phyloP scores from a whole-genome alignment of 2,329 filamentous ascomycete genomes.

The Daldinia sp. region DNA sequence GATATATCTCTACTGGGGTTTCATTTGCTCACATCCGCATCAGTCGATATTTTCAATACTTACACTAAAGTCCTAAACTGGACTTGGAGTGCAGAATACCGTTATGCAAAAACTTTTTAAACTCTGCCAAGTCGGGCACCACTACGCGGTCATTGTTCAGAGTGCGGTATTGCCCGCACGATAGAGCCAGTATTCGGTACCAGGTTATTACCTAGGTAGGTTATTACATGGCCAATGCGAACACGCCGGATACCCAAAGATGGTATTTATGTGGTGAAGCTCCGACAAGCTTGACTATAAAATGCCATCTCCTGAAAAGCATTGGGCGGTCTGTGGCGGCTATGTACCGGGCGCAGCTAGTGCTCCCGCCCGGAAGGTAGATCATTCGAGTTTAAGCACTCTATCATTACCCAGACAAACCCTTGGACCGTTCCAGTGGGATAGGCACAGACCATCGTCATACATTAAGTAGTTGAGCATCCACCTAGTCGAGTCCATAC shows the following conservation, averaged over 20 bases:
- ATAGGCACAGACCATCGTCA: constrained; percentile 33
- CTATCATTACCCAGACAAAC: constrained; percentile 20
- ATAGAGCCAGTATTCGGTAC: constrained; percentile 4
- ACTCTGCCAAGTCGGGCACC: constrained; percentile 11
- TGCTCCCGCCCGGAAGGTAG: constrained; percentile 31
- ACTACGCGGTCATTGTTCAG: constrained; percentile 10
- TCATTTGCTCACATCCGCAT: constrained; percentile 24
- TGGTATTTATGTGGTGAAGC: constrained; percentile 12
- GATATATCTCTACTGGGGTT: constrained; percentile 13
- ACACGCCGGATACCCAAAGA: constrained; percentile 7
- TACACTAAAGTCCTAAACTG: constrained; percentile 2
- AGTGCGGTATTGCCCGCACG: constrained; percentile 22
- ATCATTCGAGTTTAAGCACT: constrained; percentile 24
- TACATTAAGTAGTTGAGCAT: constrained; percentile 4
- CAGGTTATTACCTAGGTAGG: neutral
- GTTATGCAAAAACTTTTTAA: constrained; percentile 6
- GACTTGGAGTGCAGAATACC: constrained; percentile 3
- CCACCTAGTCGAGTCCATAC: constrained; percentile 6
- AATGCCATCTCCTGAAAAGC: constrained; percentile 13
- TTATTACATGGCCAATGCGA: constrained; percentile 13
- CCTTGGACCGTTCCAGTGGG: constrained; percentile 22
- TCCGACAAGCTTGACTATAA: constrained; percentile 12
- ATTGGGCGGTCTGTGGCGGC: constrained; percentile 22
- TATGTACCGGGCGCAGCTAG: constrained; percentile 26
- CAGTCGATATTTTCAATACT: constrained; percentile 7